Percentiles rank a stretch among this genome's conserved stretches.
Evolutionary conservation across 495 filamentous ascomycete species (phyloP).

Genomic region (Baudoinia panamericana): DNA sequence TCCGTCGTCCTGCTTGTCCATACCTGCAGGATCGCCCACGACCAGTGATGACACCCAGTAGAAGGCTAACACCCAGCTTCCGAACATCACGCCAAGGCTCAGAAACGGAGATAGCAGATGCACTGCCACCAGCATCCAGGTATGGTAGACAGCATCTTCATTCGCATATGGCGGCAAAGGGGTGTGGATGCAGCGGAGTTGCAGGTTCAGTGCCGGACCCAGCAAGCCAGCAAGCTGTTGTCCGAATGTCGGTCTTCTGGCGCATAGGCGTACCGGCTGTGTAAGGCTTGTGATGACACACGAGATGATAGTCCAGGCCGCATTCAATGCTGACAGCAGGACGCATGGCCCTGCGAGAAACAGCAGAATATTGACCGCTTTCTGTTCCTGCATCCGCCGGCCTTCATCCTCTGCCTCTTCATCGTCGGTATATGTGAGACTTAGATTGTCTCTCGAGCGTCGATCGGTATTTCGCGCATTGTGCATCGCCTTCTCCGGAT

Average conservation of each 20-base stretch:
- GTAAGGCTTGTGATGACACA: slow-evolving; percentile 24
- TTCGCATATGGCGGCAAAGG: slow-evolving; percentile 17
- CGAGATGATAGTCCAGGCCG: slow-evolving; percentile 24
- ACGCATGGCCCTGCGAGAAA: slow-evolving; percentile 26
- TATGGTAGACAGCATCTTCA: slow-evolving; percentile 22
- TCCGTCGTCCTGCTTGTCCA: slow-evolving; percentile 49
- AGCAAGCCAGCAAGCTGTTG: slow-evolving; percentile 27
- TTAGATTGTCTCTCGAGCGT: background rate
- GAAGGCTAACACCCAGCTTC: slow-evolving; percentile 46
- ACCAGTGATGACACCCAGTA: slow-evolving; percentile 54
- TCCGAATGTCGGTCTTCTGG: slow-evolving; percentile 18
- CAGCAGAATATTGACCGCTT: slow-evolving; percentile 19
- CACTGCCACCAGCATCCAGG: slow-evolving; percentile 34
- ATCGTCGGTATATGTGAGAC: slow-evolving; percentile 4
- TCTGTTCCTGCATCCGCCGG: slow-evolving; percentile 9
- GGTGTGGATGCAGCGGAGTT: slow-evolving; percentile 31
- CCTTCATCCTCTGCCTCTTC: slow-evolving; percentile 7
- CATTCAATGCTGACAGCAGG: slow-evolving; percentile 23
- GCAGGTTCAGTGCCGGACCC: slow-evolving; percentile 26
- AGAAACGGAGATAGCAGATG: slow-evolving; percentile 43
- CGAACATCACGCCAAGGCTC: slow-evolving; percentile 40
- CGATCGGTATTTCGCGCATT: too few species aligned
- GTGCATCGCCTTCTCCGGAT: too few species aligned
- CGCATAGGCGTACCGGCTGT: slow-evolving; percentile 27
- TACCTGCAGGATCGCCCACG: slow-evolving; percentile 50